Evolutionary conservation across 805 yeast species (phyloP), one percentile per base, ranked within the genome.

Genomic region (Saturnispora hagleri): DNA sequence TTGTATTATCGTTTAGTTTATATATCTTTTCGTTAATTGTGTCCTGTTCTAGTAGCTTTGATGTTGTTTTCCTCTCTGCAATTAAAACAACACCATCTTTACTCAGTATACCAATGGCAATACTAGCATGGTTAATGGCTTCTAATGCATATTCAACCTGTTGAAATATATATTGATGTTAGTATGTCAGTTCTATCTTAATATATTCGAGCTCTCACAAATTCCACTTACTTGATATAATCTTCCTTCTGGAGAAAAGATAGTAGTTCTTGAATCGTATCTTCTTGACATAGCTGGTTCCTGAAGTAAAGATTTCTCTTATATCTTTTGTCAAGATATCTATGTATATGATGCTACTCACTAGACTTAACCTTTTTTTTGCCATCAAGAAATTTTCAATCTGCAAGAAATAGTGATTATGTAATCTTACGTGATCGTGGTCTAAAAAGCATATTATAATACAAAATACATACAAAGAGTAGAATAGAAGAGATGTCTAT

Each of bases 241-340:
- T 70, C 99, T 81, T 40, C 99, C 99, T 68, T 93, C 99, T 9
- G 99, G 99, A 40, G 98, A 91, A 73, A 93, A 93, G 64, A 93
- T 95, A 4, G 99, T 93, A 48, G 99, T 93, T 78, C 99, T 82
- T 56, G 96, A 86, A 72, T 93, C 99, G 89, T 93, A 93, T 80
- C 99, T 84, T 85, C 98, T 86, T 60, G 97, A 88, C 84, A 79
- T 79, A 22, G 3, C 46, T 33, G 13, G 6, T 15, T 24, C 10
- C 43, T 12, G 6, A 38, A 15, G 42, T 34, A 12, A 38, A 38
- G 7, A 18, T 38, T n/a, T 9, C 17, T 36, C 18, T 38, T 20
- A 20, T 12, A 31, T 31, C 12, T 31, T 4, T 31, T 31, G 15
- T 12, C 34, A 31, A 31, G 9, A 31, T 31, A 13, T 31, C 13